Evolutionary conservation across 139 green algal species (phyloP).

Genomic region (Tetradesmus lagerheimii): DNA sequence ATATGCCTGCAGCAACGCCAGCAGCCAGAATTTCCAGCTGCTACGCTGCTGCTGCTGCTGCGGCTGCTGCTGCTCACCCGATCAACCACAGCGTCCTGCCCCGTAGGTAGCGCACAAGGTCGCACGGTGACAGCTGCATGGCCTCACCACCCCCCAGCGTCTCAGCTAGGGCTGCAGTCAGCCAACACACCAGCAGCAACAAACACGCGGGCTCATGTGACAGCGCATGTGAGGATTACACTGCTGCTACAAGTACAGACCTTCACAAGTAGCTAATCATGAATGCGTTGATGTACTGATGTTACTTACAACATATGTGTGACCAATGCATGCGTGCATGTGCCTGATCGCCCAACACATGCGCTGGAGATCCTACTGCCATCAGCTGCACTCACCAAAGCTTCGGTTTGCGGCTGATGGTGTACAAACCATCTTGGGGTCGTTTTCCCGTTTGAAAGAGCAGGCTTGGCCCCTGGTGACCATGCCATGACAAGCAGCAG

Average conservation of each 20-base stretch:
- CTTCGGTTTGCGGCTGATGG: not conserved
- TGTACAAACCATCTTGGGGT: not conserved
- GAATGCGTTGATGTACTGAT: too few species aligned
- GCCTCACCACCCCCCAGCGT: not conserved
- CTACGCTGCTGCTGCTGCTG: not conserved
- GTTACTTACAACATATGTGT: too few species aligned
- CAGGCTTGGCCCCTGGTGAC: not conserved
- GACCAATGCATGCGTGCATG: too few species aligned
- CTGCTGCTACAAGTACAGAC: too few species aligned
- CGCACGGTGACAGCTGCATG: slow-evolving; percentile 16
- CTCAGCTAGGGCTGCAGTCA: not conserved
- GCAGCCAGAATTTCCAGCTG: not conserved
- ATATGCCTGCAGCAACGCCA: too few species aligned
- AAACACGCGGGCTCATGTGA: too few species aligned
- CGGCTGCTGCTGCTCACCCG: slow-evolving; percentile 3
- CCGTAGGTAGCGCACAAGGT: slow-evolving; percentile 15
- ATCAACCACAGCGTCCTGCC: slow-evolving; percentile 36
- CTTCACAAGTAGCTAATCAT: too few species aligned
- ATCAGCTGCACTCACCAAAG: slow-evolving; percentile 4
- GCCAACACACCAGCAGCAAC: not conserved
- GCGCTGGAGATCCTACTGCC: not conserved
- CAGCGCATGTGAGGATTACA: too few species aligned
- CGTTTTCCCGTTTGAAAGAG: not conserved
- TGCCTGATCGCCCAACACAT: not conserved
- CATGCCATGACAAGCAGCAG: not conserved